phyloP scores from a whole-genome alignment of 495 filamentous ascomycete species.

The Penicillium simplicissimum region DNA sequence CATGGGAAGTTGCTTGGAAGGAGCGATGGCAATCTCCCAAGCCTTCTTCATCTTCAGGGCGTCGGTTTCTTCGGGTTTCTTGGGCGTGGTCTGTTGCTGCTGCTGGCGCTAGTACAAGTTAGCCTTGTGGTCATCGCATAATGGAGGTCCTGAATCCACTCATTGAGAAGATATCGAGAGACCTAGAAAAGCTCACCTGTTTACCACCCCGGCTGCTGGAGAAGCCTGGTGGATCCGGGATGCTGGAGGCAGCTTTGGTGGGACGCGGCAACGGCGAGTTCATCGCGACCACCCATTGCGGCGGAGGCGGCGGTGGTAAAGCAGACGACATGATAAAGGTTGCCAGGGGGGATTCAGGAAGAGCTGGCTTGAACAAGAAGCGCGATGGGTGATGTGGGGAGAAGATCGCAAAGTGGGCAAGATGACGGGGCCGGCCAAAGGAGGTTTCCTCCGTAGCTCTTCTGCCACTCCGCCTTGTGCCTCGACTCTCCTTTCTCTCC shows the following conservation, averaged over 20 bases:
- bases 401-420: conserved; percentile 18
- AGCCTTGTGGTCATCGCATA: conserved; percentile 14
- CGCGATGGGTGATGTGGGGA: conserved; percentile 8
- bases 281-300: conserved; percentile 80
- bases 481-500: conserved; percentile 24
- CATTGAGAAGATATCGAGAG: neutral
- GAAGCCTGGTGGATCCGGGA: conserved; percentile 89
- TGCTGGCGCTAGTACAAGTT: conserved; percentile 19
- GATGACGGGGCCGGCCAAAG: conserved; percentile 12
- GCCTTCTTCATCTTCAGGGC: conserved; percentile 96
- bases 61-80: conserved; percentile 77
- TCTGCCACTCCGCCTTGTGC: conserved; percentile 25
- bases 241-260: conserved; percentile 57
- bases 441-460: conserved; percentile 29
- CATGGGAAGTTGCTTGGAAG: conserved; percentile 94
- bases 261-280: conserved; percentile 62
- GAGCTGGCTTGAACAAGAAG: conserved; percentile 8
- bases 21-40: conserved; percentile 95
- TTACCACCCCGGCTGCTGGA: conserved; percentile 53
- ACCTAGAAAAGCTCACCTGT: conserved; percentile 31
- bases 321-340: conserved; percentile 32
- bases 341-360: conserved; percentile 6
- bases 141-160: neutral
- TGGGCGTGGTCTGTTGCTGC: conserved; percentile 37
- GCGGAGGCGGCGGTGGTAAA: conserved; percentile 55